Evolutionary conservation across 352 stramenopile species (phyloP).

Genomic region (Pythium phragmiticola): DNA sequence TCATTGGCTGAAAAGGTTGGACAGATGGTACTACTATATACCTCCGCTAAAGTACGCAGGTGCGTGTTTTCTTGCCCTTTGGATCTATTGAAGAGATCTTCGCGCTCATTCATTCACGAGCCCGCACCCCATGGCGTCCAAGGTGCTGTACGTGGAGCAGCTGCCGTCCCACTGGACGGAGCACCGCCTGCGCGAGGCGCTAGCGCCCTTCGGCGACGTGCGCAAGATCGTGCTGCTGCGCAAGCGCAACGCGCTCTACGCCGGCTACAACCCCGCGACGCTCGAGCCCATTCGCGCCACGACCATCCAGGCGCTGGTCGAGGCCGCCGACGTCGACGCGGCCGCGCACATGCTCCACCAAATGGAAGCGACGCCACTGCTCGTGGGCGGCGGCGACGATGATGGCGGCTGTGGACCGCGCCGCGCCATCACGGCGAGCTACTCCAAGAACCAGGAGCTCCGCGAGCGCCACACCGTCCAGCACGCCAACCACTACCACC

Average conservation of each 20-base stretch:
- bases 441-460: constrained; percentile 67
- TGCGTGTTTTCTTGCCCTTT: constrained; percentile 23
- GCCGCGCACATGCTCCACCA: constrained; percentile 32
- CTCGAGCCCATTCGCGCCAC: constrained; percentile 32
- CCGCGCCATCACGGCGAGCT: constrained; percentile 32
- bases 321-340: constrained; percentile 34
- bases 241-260: constrained; percentile 55
- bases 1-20: constrained; percentile 15
- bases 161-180: constrained; percentile 51
- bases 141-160: constrained; percentile 54
- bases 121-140: constrained; percentile 22
- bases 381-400: constrained; percentile 18
- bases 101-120: neutral
- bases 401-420: neutral
- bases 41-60: constrained; percentile 12
- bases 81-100: constrained; percentile 28
- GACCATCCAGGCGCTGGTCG: constrained; percentile 49
- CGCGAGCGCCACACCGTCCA: constrained; percentile 31
- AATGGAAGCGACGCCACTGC: constrained; percentile 30
- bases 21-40: neutral
- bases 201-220: constrained; percentile 32
- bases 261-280: constrained; percentile 35
- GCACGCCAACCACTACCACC: neutral
- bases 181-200: constrained; percentile 28
- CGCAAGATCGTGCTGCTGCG: constrained; percentile 48